Percentiles rank a stretch among this genome's conserved stretches.
Evolutionary conservation across 306 rosid genomes (phyloP).

Genomic region (Crotalaria pallida): DNA sequence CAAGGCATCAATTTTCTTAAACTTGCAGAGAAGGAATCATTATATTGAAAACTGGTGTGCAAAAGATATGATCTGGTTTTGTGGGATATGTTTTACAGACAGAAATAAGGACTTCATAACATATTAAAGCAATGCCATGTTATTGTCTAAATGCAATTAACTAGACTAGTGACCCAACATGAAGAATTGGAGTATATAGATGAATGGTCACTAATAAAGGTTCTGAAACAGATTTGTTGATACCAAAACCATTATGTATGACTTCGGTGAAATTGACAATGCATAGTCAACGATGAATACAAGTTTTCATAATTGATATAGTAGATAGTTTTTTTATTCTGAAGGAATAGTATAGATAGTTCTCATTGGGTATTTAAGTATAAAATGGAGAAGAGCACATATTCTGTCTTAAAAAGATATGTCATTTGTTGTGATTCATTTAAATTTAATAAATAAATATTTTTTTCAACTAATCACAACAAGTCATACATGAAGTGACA

Average conservation of each 20-base stretch:
- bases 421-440: no score
- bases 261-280: neutral
- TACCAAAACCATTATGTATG: neutral
- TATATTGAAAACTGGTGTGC: neutral
- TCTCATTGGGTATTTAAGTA: no score
- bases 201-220: no score
- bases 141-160: constrained; percentile 20
- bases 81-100: constrained; percentile 20
- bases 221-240: neutral
- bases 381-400: no score
- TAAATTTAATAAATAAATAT: no score
- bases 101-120: constrained; percentile 6
- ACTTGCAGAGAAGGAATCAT: neutral
- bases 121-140: neutral
- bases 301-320: neutral
- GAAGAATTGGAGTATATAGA: neutral
- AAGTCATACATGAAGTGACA: no score
- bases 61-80: constrained; percentile 16
- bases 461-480: no score
- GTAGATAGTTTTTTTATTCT: neutral
- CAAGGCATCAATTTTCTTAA: neutral
- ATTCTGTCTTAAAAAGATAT: no score
- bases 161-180: neutral
- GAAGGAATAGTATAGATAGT: no score
- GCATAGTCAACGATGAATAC: neutral